Evolutionary conservation across 331 rosid genomes (phyloP), one percentile per base, ranked within the genome.

Genomic region (Malus hybrid): DNA sequence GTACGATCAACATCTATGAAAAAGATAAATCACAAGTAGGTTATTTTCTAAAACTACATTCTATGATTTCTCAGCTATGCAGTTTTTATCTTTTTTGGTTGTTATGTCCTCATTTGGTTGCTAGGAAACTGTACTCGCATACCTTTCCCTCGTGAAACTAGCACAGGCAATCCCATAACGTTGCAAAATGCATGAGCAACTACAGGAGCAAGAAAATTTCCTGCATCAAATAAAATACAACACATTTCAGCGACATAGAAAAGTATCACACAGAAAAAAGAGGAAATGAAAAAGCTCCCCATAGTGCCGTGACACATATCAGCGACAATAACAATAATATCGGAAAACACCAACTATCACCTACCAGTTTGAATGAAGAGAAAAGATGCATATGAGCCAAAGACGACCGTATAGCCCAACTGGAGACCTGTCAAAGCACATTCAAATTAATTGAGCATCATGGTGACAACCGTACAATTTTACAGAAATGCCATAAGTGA

Each of bases 331-430:
- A 55, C 44, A 31, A 79, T 69, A 77, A 73, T n/a, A 80, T 46
- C 75, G 22, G 65, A 69, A 76, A 54, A 5, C 12, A 28, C 55
- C 67, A 70, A 44, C 69, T 20, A 73, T 66, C 76, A 81, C 86
- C 68, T 78, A 94, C 99, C 97, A 65, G 97, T 92, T 82, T 90
- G 92, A 83, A 94, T 76, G 86, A 87, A 92, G 75, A 92, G 97
- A 85, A 94, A 92, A 62, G 96, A 87, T 19, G 97, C 97, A 70
- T 90, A 94, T 63, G 96, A 92, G 73, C 99, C 99, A 76, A 94
- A 94, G 82, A 94, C 29, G 69, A 90, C 92, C 14, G 97, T 94
- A 82, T 94, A 94, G 80, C 96, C 91, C 71, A 94, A 96, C 92
- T 94, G 96, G 71, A 92, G 83, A 83, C 96, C 99, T 92, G 92